phyloP scores from a whole-genome alignment of 257 asterid genomes.

The Salvia miltiorrhiza region DNA sequence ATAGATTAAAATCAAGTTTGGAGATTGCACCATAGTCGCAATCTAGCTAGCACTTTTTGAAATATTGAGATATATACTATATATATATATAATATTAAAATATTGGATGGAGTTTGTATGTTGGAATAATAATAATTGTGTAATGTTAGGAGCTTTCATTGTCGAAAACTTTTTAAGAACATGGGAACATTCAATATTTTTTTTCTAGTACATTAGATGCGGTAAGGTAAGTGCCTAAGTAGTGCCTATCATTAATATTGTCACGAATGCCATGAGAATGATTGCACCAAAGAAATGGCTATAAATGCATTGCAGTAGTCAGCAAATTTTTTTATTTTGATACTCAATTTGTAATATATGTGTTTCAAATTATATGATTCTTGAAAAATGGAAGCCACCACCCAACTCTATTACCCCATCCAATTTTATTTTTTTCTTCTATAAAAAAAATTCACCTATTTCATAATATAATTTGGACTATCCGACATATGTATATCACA shows the following conservation, averaged over 20 bases:
- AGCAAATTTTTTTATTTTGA: too few relatives aligned
- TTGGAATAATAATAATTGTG: not conserved
- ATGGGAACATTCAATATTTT: not conserved
- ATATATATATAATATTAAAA: not conserved
- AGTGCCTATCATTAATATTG: not conserved
- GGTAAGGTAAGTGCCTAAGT: not conserved
- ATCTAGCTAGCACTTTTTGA: not conserved
- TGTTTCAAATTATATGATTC: too few relatives aligned
- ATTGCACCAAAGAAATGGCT: not conserved
- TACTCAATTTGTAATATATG: too few relatives aligned
- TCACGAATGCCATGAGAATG: not conserved
- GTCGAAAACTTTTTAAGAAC: constrained; percentile 2
- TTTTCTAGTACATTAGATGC: not conserved
- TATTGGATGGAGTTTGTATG: not conserved
- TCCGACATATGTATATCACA: too few relatives aligned
- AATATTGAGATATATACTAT: too few relatives aligned
- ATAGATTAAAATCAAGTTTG: too few relatives aligned
- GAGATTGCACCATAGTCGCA: not conserved
- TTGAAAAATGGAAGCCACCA: too few relatives aligned
- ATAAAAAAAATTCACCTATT: too few relatives aligned
- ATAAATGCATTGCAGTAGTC: not conserved
- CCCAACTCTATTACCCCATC: too few relatives aligned
- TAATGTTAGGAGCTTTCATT: constrained; percentile 6
- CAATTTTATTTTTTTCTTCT: too few relatives aligned
- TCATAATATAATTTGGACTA: too few relatives aligned